Conservation (phyloP, 805 yeast genomes). For the Candida andamanensis region DNA sequence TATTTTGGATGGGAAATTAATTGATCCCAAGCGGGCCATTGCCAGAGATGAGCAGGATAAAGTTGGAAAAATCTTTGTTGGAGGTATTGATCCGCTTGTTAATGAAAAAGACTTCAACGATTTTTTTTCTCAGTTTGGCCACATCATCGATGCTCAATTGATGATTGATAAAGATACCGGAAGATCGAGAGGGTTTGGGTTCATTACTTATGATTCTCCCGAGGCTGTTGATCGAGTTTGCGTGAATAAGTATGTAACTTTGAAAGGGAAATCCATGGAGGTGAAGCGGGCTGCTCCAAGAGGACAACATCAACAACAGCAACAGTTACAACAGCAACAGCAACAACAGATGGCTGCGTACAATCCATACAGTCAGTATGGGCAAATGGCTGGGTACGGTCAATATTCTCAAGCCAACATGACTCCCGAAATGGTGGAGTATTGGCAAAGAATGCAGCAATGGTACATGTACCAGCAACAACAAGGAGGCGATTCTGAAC, state of each 20-base stretch:
- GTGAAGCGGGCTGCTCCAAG: constrained; percentile 82
- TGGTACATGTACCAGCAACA: constrained; percentile 62
- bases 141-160: constrained; percentile 89
- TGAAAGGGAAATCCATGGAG: constrained; percentile 83
- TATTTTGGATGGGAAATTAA: constrained; percentile 88
- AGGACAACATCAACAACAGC: constrained; percentile 52
- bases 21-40: constrained; percentile 96
- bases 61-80: constrained; percentile 94
- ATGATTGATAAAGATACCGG: constrained; percentile 98
- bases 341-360: constrained; percentile 13
- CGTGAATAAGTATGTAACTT: constrained; percentile 70
- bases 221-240: constrained; percentile 90
- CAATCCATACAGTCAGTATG: constrained; percentile 20
- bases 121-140: constrained; percentile 83
- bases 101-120: constrained; percentile 85
- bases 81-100: constrained; percentile 92
- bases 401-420: constrained; percentile 19
- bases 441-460: constrained; percentile 59
- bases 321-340: constrained; percentile 29
- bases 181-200: constrained; percentile 94
- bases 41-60: constrained; percentile 97
- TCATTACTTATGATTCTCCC: constrained; percentile 91
- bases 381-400: constrained; percentile 10
- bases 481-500: constrained; percentile 25
- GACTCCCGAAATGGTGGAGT: constrained; percentile 58